A percentile compares a stretch with the other conserved stretches of the same genome.
These are phyloP conservation scores for Hypoxylon subgilvum DNA, from an alignment of 495 filamentous ascomycete species.

Conservation along the genomic window DNA sequence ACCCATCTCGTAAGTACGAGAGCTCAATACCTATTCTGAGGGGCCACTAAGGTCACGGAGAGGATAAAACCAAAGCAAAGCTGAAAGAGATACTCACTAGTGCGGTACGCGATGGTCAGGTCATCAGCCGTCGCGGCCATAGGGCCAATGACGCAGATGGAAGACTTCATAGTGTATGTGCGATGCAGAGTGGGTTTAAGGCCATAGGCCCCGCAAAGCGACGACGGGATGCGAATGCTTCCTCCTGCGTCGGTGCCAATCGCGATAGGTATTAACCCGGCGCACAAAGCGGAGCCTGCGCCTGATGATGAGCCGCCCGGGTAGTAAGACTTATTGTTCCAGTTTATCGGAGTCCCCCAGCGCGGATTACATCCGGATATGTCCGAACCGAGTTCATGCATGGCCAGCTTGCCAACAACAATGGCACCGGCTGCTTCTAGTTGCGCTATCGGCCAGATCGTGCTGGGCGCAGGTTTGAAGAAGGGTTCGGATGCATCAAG, in stretches of 20 bases:
- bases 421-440: conserved; percentile 80
- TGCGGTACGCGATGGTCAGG: conserved; percentile 79
- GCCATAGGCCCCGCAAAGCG: conserved; percentile 86
- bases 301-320: conserved; percentile 90
- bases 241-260: conserved; percentile 88
- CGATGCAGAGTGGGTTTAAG: conserved; percentile 84
- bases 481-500: conserved; percentile 45
- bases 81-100: conserved; percentile 40
- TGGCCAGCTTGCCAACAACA: conserved; percentile 82
- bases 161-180: conserved; percentile 62
- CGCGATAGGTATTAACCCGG: conserved; percentile 80
- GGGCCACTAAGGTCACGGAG: no score
- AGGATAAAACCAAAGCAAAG: not conserved
- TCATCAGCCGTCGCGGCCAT: conserved; percentile 79
- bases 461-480: conserved; percentile 41
- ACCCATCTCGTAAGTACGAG: not conserved
- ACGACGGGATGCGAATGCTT: conserved; percentile 78
- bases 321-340: conserved; percentile 80
- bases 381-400: conserved; percentile 83
- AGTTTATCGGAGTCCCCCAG: conserved; percentile 80
- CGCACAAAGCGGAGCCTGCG: conserved; percentile 74
- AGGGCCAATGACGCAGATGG: conserved; percentile 74
- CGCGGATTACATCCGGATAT: conserved; percentile 48
- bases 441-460: conserved; percentile 75
- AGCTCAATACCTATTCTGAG: no score